Evolutionary conservation across 805 yeast species (phyloP), one percentile per base, ranked within the genome.

Genomic region (Nakazawaea ambrosiae): DNA sequence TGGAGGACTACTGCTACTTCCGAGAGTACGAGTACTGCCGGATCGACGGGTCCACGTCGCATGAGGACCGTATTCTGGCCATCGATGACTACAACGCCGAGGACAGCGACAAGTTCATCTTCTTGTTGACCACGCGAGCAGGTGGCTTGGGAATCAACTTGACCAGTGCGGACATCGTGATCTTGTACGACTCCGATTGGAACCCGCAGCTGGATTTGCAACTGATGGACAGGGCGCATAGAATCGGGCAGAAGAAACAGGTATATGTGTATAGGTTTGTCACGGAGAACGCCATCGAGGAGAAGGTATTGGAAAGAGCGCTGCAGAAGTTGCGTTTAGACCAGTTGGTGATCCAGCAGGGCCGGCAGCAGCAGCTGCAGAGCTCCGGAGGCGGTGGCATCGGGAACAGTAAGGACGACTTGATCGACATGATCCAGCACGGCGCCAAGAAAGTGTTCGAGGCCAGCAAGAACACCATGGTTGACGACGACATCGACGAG

Each of bases 181-280:
- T 89, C 3, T 58, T 89, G 20, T 90, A 76, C 54, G 97, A 89
- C 58, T 83, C 95, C 0, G 97, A 89, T 62, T 89, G 97, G 97
- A 89, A 89, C 54, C 97, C 97, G 2, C 97, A 89, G 55, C 97
- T 96, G 0, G 97, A 89, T 66, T 67, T 89, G 50, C 97, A 89
- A 62, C 97, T 97, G 1, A 89, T 89, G 97, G 97, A 90, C 58
- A 74, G 97, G 54, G 97, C 97, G 1, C 97, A 89, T 55, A 78
- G 97, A 66, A 89, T 89, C 54, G 97, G 97, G 15, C 97, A 89
- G 58, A 90, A 85, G 56, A 90, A 90, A 54, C 98, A 90, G 63
- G 98, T 90, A 7, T 73, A 79, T 49, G 97, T 90, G 15, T 90
- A 73, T 57, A 67, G 98, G 47, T 86, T 90, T 61, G 95, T 90